Conservation (phyloP, 2,329 filamentous ascomycete genomes). For the Diplocarpon rosae region DNA sequence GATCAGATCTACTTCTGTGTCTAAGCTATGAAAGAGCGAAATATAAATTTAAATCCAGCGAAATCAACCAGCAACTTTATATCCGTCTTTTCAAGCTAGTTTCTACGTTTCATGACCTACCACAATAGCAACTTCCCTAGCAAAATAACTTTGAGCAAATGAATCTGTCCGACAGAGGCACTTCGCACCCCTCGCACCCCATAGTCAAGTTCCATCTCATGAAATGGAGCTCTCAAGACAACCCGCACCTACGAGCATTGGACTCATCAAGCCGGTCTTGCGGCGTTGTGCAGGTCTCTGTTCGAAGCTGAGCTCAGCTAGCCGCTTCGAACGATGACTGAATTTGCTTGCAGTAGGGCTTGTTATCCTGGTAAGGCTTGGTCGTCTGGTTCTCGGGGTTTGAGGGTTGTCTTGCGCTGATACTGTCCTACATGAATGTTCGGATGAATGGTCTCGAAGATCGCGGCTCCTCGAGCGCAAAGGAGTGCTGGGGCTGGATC, state of each 20-base stretch:
- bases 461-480: neutral
- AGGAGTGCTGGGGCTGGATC: neutral
- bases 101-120: too few relatives aligned
- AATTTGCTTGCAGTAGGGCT: neutral
- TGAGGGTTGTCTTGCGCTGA: neutral
- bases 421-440: neutral
- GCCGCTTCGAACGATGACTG: neutral
- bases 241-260: neutral
- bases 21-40: too few relatives aligned
- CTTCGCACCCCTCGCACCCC: too few relatives aligned
- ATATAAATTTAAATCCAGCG: too few relatives aligned
- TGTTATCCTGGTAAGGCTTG: neutral
- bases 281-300: neutral
- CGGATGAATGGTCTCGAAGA: neutral
- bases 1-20: too few relatives aligned
- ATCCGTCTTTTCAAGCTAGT: too few relatives aligned
- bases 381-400: neutral
- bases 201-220: neutral
- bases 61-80: too few relatives aligned
- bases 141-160: too few relatives aligned
- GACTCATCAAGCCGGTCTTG: neutral
- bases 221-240: neutral
- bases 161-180: too few relatives aligned
- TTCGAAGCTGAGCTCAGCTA: neutral
- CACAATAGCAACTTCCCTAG: too few relatives aligned